phyloP scores from a whole-genome alignment of 140 eudicot species.

The Artemisia princeps region DNA sequence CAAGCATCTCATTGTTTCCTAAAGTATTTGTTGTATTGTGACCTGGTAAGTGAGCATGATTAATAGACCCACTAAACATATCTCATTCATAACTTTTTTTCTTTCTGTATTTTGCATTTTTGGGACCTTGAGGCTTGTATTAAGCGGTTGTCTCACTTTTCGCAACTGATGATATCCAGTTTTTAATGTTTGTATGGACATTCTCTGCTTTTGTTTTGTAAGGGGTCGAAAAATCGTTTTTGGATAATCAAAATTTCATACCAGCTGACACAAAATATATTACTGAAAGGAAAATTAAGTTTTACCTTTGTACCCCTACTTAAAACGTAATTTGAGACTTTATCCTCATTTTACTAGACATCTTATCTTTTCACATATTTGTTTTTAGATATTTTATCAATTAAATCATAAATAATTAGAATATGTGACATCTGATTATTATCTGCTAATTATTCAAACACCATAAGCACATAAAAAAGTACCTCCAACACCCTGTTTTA shows the following conservation, averaged over 20 bases:
- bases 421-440: not conserved
- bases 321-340: not conserved
- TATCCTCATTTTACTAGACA: not conserved
- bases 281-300: not conserved
- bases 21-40: not conserved
- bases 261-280: not conserved
- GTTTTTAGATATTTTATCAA: not conserved
- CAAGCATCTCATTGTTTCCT: not conserved
- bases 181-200: constrained; percentile 11
- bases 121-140: constrained; percentile 12
- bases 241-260: not conserved
- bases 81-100: not conserved
- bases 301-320: not conserved
- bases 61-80: not conserved
- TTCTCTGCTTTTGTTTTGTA: constrained; percentile 7
- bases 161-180: constrained; percentile 1
- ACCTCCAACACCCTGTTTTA: not conserved
- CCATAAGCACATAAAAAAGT: not conserved
- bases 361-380: not conserved
- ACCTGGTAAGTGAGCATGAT: constrained; percentile 1
- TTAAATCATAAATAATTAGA: not conserved
- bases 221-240: not conserved
- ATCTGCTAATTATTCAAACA: not conserved
- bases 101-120: not conserved
- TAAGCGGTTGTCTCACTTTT: not conserved